Percentiles rank a stretch among this genome's conserved stretches.
Evolutionary conservation across 164 flowering plant genomes (phyloP).

Genomic region (Platanus orientalis): DNA sequence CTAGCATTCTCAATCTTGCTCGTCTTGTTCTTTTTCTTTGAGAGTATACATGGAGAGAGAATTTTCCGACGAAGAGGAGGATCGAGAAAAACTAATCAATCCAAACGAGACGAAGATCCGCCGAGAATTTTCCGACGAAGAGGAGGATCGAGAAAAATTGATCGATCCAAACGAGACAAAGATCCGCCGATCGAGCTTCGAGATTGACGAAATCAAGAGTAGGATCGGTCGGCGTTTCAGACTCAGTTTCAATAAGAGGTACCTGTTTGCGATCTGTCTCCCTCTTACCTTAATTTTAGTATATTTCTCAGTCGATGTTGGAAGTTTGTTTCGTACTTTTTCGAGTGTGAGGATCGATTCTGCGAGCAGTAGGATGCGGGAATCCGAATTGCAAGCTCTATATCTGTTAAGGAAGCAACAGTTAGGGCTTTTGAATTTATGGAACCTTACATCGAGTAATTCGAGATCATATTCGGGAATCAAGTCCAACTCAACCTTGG

Average conservation of each 20-base stretch:
- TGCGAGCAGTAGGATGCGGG: conserved; percentile 44
- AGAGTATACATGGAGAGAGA: no score
- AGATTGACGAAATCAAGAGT: conserved; percentile 14
- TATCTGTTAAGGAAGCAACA: conserved; percentile 68
- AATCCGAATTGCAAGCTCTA: conserved; percentile 70
- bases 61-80: conserved; percentile 60
- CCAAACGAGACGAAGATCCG: conserved; percentile 31
- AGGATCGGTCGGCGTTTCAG: conserved; percentile 10
- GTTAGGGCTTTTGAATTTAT: conserved; percentile 48
- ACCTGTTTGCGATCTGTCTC: conserved; percentile 39
- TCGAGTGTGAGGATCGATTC: conserved; percentile 18
- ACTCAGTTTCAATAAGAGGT: conserved; percentile 37
- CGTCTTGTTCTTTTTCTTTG: no score
- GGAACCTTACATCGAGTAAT: conserved; percentile 40
- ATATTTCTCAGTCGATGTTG: conserved; percentile 48
- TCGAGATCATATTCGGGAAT: not conserved
- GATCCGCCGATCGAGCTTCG: conserved; percentile 11
- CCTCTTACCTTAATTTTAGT: conserved; percentile 41
- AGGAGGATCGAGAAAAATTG: conserved; percentile 49
- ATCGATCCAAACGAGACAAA: conserved; percentile 39
- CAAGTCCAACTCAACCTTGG: conserved; percentile 1
- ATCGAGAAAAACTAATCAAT: conserved; percentile 38
- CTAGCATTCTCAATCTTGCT: no score
- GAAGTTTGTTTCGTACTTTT: conserved; percentile 29
- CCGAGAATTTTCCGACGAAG: conserved; percentile 45